Base-by-base conservation (phyloP, 495 filamentous ascomycete genomes). In the Trichocladium uniseriatum region DNA sequence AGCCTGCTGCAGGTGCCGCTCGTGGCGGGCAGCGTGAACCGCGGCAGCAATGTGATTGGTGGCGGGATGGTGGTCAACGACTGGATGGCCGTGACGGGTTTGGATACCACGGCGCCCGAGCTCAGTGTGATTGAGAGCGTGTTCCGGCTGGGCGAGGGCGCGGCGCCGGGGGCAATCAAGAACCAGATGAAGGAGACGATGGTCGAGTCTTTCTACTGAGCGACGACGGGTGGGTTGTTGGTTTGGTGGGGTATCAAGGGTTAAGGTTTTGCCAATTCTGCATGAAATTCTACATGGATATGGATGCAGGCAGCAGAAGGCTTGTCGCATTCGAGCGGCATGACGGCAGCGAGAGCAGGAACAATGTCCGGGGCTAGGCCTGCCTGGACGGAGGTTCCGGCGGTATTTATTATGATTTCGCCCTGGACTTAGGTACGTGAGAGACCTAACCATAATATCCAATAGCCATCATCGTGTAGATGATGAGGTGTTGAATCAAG, bases 1-100 rank as follows among this genome's bases (percentile, higher is more conserved):
- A 88, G 83, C 56, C 72, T 98, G 61, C 78, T 98, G 54, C 92
- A 97, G 70, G 90, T 98, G 41, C 92, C 92, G 9, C 79, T 98
- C 2, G 92, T 98, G 2, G 92, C 92, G 0, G 92, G 92, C 27
- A 86, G 79, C 59, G 83, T 98, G 18, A 98, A 98, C 69, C 79
- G 92, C 48, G 94, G 92, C 29, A 86, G 80, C 52, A 79, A 87
- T 36, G 89, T 97, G n/a, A 88, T 98, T 27, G 92, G 92, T 20
- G 92, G 92, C 10, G 92, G 92, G 20, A 95, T 97, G 87, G 92
- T 98, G 9, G 92, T 98, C 48, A 98, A 98, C 63, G 92, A 98
- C 73, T 97, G 92, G 92, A 78, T 97, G 69, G 94, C 92, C 8
- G 87, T 98, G n/a, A 94, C 89, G 3, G 88, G 92, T 9, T 70